Evolutionary conservation across 129 eudicot species (phyloP), one percentile per base, ranked within the genome.

Genomic region (Flaveria sonorensis): DNA sequence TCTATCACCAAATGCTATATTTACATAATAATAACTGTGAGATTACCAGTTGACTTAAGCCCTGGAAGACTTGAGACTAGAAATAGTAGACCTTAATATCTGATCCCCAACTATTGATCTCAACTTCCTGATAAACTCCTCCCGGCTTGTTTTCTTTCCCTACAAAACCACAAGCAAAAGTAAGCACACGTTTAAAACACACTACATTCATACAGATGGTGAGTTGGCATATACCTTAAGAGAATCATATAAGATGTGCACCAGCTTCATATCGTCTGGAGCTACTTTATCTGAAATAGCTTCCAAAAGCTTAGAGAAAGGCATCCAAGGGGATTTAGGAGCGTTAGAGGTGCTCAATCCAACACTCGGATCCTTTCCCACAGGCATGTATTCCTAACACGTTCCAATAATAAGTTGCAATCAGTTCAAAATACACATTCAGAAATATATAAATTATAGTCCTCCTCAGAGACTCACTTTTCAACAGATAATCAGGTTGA

Each of bases 241-340:
- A 52, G 73, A 72, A 30, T 84, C 90, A 57, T 88, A 88, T 12
- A 83, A 72, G 39, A 48, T 40, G 61, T 20, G 71, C 36, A 88
- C 79, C 61, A 78, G 68, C 42, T 84, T 79, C 92, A 88, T 83
- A 13, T 83, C 84, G 7, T 71, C 64, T 2, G 81, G 67, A 63
- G 81, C 74, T 61, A 88, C 81, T 83, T 85, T 79, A 52, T 79
- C 76, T 6, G 88, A 81, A 24, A 88, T 79, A 40, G 88, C 93
- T 45, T 66, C 86, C 76, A 86, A 81, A 69, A 88, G 76, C 87
- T 79, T 71, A 19, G 88, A 78, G 13, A 88, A 88, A 7, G 90
- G 85, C 88, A 88, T 83, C 88, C 88, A 86, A 30, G 90, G 93
- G 18, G 93, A 88, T 47, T 86, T 88, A 47, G 93, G 93, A 73